Percentiles rank a stretch among this genome's conserved stretches.
These are phyloP conservation scores for Polyporus arcularius DNA, from an alignment of 768 basidiomycete genomes.

Conservation along the genomic window DNA sequence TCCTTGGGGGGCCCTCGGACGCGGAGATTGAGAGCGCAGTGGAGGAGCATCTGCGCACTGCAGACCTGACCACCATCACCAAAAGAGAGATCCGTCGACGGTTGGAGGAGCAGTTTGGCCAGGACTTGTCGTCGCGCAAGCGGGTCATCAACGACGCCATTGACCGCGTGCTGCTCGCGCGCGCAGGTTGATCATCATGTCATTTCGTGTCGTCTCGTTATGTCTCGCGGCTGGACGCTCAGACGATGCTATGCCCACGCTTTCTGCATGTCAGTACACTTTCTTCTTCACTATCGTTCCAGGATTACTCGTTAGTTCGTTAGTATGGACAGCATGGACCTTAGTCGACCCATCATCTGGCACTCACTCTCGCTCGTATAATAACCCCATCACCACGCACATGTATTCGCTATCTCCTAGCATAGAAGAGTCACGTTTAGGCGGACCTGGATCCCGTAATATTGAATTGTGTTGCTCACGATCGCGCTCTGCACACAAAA, in stretches of 20 bases:
- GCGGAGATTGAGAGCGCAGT: constrained; percentile 75
- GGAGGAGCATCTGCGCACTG: constrained; percentile 67
- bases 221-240: constrained; percentile 3
- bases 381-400: constrained; percentile 5
- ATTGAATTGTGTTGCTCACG: too few species aligned
- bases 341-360: constrained; percentile 9
- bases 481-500: too few species aligned
- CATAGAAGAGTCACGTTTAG: constrained; percentile 15
- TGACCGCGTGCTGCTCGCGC: constrained; percentile 65
- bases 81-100: constrained; percentile 87
- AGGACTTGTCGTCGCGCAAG: constrained; percentile 74
- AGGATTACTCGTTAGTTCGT: neutral
- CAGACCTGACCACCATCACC: constrained; percentile 88
- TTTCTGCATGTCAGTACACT: constrained; percentile 8
- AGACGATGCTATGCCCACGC: constrained; percentile 12
- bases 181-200: constrained; percentile 30
- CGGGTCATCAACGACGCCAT: constrained; percentile 76
- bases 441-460: neutral
- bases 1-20: constrained; percentile 58
- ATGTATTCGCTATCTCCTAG: constrained; percentile 19
- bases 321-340: constrained; percentile 19
- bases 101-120: constrained; percentile 80
- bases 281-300: constrained; percentile 5
- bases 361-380: constrained; percentile 16
- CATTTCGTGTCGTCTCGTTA: neutral